Percentiles rank a stretch among this genome's conserved stretches.
These are phyloP conservation scores for Candida quercuum DNA, from an alignment of 805 yeast genomes.

Conservation along the genomic window DNA sequence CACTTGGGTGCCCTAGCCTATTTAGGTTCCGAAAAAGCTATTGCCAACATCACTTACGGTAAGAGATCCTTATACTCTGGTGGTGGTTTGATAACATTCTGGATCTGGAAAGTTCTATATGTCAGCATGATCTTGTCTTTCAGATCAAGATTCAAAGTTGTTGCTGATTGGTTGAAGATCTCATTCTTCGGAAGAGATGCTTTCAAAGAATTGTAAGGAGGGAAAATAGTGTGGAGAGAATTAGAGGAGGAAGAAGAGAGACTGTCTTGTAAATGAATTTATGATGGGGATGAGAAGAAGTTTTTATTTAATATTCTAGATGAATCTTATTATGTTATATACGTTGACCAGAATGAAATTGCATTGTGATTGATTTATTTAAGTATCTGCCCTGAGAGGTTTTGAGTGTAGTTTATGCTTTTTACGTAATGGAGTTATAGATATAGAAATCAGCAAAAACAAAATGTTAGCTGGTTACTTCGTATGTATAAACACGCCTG, in stretches of 20 bases:
- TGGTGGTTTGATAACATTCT: conserved; percentile 84
- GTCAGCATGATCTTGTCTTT: conserved; percentile 84
- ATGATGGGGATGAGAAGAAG: conserved; percentile 12
- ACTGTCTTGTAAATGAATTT: too few species aligned
- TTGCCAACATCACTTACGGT: conserved; percentile 82
- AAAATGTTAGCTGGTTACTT: background rate
- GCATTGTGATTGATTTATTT: too few species aligned
- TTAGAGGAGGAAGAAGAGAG: too few species aligned
- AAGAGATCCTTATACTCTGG: conserved; percentile 77
- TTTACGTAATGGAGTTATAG: too few species aligned
- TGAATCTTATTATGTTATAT: background rate
- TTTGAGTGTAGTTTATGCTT: too few species aligned
- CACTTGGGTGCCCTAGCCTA: conserved; percentile 93
- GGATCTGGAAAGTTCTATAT: conserved; percentile 92
- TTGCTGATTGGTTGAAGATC: conserved; percentile 85
- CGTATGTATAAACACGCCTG: background rate
- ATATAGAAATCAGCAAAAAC: background rate
- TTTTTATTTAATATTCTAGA: background rate
- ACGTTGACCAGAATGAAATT: too few species aligned
- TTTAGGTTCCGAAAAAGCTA: conserved; percentile 89
- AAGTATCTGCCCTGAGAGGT: too few species aligned
- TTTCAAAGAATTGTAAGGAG: conserved; percentile 69
- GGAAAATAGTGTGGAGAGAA: too few species aligned
- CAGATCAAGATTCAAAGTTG: conserved; percentile 80
- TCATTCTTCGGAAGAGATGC: conserved; percentile 89